phyloP scores from a whole-genome alignment of 2,329 filamentous ascomycete genomes.

The Bipolaris sorokiniana region DNA sequence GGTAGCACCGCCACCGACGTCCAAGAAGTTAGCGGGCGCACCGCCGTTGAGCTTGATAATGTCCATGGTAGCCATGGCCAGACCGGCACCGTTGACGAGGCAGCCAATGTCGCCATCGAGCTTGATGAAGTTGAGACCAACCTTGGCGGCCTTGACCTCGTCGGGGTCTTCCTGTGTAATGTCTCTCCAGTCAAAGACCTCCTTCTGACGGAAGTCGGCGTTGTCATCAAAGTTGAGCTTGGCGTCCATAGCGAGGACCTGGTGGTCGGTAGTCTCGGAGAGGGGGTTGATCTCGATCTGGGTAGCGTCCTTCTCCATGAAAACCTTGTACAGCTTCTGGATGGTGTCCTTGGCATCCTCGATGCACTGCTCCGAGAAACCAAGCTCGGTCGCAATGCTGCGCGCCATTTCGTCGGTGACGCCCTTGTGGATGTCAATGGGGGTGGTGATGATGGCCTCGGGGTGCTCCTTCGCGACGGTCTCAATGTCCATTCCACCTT shows the following conservation, averaged over 20 bases:
- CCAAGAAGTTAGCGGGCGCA: slow-evolving; percentile 95
- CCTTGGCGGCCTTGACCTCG: slow-evolving; percentile 95
- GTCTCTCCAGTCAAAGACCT: slow-evolving; percentile 92
- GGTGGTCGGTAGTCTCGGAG: slow-evolving; percentile 96
- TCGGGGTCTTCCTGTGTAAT: slow-evolving; percentile 94
- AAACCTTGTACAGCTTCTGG: slow-evolving; percentile 98
- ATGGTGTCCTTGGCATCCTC: slow-evolving; percentile 95
- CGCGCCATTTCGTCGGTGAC: slow-evolving; percentile 95
- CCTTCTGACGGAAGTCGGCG: slow-evolving; percentile 97
- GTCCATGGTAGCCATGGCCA: slow-evolving; percentile 99
- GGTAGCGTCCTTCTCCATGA: slow-evolving; percentile 96
- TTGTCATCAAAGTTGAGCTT: slow-evolving; percentile 99
- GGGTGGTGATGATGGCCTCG: slow-evolving; percentile 91
- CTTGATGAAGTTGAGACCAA: slow-evolving; percentile 99
- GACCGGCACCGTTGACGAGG: slow-evolving; percentile 97
- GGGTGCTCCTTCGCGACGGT: slow-evolving; percentile 97
- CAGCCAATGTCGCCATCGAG: slow-evolving; percentile 99
- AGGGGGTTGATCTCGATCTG: slow-evolving; percentile 99
- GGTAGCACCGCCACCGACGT: slow-evolving; percentile 96
- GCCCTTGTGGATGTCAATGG: slow-evolving; percentile 90
- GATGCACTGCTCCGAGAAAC: slow-evolving; percentile 97
- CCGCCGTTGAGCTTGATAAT: slow-evolving; percentile 99
- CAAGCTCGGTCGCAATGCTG: slow-evolving; percentile 87
- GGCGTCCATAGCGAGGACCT: slow-evolving; percentile 98
- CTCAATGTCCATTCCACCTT: slow-evolving; percentile 99